Evolutionary conservation across 805 yeast genomes (phyloP).

Genomic region (Candida vartiovaarae): DNA sequence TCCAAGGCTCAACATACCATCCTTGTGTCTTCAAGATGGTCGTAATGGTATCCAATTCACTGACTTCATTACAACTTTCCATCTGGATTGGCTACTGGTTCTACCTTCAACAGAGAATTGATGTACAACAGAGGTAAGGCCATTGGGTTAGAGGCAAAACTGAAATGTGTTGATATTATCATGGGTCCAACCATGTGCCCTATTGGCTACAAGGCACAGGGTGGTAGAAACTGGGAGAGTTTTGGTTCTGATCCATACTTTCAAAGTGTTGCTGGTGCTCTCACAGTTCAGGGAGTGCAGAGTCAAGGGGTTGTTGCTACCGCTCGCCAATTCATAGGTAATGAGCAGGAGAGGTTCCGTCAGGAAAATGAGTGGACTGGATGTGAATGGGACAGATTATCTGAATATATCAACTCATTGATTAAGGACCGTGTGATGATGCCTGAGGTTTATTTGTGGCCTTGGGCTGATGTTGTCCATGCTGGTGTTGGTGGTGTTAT

Average conservation of each 20-base stretch:
- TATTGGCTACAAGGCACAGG: slow-evolving; percentile 53
- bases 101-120: slow-evolving; percentile 49
- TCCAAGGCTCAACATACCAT: slow-evolving; percentile 46
- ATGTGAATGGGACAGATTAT: slow-evolving; percentile 35
- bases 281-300: slow-evolving; percentile 49
- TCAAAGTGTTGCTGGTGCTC: slow-evolving; percentile 47
- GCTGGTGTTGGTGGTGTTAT: slow-evolving; percentile 58
- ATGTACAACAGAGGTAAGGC: slow-evolving; percentile 49
- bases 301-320: slow-evolving; percentile 50
- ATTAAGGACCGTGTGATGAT: slow-evolving; percentile 55
- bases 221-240: slow-evolving; percentile 61
- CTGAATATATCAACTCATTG: slow-evolving; percentile 41
- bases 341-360: slow-evolving; percentile 57
- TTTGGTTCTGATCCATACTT: slow-evolving; percentile 58
- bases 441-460: slow-evolving; percentile 61
- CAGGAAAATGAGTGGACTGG: slow-evolving; percentile 47
- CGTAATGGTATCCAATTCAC: slow-evolving; percentile 54
- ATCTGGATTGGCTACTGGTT: slow-evolving; percentile 50
- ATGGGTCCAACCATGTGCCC: slow-evolving; percentile 58
- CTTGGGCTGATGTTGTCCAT: slow-evolving; percentile 54
- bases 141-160: slow-evolving; percentile 46
- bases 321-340: slow-evolving; percentile 51
- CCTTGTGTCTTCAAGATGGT: slow-evolving; percentile 55
- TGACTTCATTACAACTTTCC: slow-evolving; percentile 54
- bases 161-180: slow-evolving; percentile 48